phyloP scores from a whole-genome alignment of 1,139 yeast species.

The Hyphopichia fennica region DNA sequence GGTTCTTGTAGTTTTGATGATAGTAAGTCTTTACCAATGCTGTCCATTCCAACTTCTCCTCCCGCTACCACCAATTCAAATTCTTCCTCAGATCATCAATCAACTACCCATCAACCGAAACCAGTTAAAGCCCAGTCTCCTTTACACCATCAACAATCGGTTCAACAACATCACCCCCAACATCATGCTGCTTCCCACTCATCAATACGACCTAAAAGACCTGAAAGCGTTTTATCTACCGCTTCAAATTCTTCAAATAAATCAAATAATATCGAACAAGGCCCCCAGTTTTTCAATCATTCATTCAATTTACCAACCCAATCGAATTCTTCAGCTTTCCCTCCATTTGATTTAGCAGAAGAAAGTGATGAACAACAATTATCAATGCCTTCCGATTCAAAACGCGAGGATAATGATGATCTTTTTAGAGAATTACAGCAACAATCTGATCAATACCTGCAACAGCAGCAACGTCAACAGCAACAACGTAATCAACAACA shows the following conservation, averaged over 20 bases:
- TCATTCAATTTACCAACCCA: constrained; percentile 23
- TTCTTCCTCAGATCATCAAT: not conserved
- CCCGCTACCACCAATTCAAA: constrained; percentile 1
- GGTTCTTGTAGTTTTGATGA: constrained; percentile 46
- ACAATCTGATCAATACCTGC: constrained; percentile 1
- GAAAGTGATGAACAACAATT: constrained; percentile 3
- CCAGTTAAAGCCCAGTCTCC: not conserved
- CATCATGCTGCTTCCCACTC: constrained; percentile 7
- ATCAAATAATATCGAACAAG: constrained; percentile 9
- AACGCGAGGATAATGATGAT: not conserved
- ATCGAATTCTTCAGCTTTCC: constrained; percentile 30
- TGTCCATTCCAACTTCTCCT: constrained; percentile 18
- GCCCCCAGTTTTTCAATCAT: constrained; percentile 6
- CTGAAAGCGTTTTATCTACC: constrained; percentile 44
- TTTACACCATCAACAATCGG: constrained; percentile 3
- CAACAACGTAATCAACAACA: too few relatives aligned
- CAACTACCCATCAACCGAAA: constrained; percentile 1
- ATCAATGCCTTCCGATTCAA: not conserved
- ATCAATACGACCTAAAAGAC: constrained; percentile 28
- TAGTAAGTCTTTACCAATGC: constrained; percentile 37
- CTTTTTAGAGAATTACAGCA: not conserved
- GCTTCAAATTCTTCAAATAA: constrained; percentile 38
- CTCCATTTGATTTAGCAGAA: constrained; percentile 20
- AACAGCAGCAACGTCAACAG: not conserved
- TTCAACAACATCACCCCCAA: constrained; percentile 3